Evolutionary conservation across 176 grass and related monocot species (phyloP), one percentile per base, ranked within the genome.

Genomic region (Carex kokanica): DNA sequence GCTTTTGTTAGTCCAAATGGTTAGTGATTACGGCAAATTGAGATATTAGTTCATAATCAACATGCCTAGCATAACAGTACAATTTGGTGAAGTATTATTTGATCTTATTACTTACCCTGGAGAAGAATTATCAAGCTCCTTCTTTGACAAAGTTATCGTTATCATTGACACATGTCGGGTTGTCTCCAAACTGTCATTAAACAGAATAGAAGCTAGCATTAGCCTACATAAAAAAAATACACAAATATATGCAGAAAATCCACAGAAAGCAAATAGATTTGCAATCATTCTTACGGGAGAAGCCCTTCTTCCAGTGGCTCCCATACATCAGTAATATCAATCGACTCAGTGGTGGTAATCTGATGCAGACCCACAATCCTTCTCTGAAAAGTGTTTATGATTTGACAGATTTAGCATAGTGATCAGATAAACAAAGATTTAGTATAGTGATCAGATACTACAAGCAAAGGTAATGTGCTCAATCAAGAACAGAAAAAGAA

Each of bases 281-380:
- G 60, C 51, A 24, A 17, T 81, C 4, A 64, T 88, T 34, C 93
- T 86, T 88, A 97, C 94, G 89, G 94, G 25, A 93, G 85, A 87
- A 97, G 90, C 82, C 94, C 94, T 92, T 97, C 94, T 86, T 94
- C 94, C 81, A 94, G 88, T 82, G 94, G 94, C 38, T 97, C 94
- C 94, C 94, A 97, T 45, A 90, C 93, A 80, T 97, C 91, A 1
- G 91, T 97, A 74, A 97, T 97, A 69, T 90, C 90, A 82, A 90
- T 79, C 69, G 91, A 94, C 88, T 91, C 94, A 60, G 84, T 94
- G 38, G 21, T 81, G 16, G 84, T 92, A 34, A 86, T 88, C 84
- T 97, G 94, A 88, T 97, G 91, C 47, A 97, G 91, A 64, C 88
- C 91, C 58, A 21, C 88, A 54, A 97, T 67, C 62, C 94, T 94